Percentiles rank a stretch among this genome's conserved stretches.
Conservation (phyloP, 768 basidiomycete genomes). For the Boletellus sp. region DNA sequence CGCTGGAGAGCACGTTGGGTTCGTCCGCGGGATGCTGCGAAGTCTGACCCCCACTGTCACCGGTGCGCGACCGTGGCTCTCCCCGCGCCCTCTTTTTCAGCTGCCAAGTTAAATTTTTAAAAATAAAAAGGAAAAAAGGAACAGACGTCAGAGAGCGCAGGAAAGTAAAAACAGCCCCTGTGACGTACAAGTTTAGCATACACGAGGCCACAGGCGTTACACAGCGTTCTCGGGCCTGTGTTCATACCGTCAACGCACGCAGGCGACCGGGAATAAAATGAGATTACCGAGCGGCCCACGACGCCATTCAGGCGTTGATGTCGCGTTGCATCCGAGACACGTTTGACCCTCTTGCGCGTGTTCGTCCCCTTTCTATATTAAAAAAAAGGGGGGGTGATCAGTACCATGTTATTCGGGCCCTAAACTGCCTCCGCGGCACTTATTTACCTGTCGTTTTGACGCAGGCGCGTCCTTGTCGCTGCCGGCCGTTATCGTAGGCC, state of each 20-base stretch:
- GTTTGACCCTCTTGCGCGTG: conserved; percentile 60
- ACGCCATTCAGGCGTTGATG: conserved; percentile 85
- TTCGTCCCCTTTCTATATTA: conserved; percentile 37
- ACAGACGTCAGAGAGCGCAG: conserved; percentile 20
- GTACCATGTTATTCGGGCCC: conserved; percentile 22
- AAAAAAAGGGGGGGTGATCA: conserved; percentile 20
- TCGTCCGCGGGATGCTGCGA: conserved; percentile 30
- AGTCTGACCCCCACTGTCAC: conserved; percentile 27
- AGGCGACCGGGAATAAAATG: conserved; percentile 21
- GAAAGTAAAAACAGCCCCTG: conserved; percentile 14
- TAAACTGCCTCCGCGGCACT: conserved; percentile 26
- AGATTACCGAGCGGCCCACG: conserved; percentile 73
- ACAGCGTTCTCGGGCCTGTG: conserved; percentile 75
- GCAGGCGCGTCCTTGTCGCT: conserved; percentile 31
- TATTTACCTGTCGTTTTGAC: conserved; percentile 34
- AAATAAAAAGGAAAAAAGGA: neutral
- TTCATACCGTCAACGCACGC: conserved; percentile 24
- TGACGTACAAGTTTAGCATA: conserved; percentile 78
- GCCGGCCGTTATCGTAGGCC: conserved; percentile 17
- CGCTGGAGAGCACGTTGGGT: conserved; percentile 23
- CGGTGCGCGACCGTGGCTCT: conserved; percentile 25
- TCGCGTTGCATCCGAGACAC: conserved; percentile 78
- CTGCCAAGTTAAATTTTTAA: conserved; percentile 11
- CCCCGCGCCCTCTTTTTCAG: conserved; percentile 35
- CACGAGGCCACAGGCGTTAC: conserved; percentile 83